Evolutionary conservation across 345 rosid genomes (phyloP).

Genomic region (Erucastrum elatum): DNA sequence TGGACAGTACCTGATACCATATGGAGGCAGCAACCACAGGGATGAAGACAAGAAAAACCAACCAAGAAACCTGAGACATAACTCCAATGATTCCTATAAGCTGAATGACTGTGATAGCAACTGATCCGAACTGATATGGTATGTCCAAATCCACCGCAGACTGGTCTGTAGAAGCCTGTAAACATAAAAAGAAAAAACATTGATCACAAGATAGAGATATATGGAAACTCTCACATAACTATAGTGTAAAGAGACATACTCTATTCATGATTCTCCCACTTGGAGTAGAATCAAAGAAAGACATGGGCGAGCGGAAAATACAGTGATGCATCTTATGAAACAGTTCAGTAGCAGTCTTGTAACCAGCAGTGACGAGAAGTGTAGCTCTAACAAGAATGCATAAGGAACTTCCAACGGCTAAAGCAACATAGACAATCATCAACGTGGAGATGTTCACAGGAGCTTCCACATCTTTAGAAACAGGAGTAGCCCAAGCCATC

Average conservation of each 20-base stretch:
- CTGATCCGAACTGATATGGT: constrained; percentile 46
- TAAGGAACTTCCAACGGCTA: constrained; percentile 63
- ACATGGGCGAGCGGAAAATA: constrained; percentile 77
- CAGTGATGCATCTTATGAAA: constrained; percentile 65
- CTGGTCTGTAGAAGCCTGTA: constrained; percentile 86
- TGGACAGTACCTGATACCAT: constrained; percentile 74
- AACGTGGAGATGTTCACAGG: constrained; percentile 49
- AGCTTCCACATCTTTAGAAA: constrained; percentile 56
- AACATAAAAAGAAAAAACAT: neutral
- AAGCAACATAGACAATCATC: constrained; percentile 54
- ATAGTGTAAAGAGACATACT: constrained; percentile 40
- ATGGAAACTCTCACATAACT: neutral
- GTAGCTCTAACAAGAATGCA: constrained; percentile 54
- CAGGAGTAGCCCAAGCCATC: constrained; percentile 87
- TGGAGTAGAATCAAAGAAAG: constrained; percentile 81
- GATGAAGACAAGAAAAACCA: constrained; percentile 66
- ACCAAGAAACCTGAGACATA: constrained; percentile 86
- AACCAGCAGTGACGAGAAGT: constrained; percentile 60
- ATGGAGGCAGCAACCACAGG: constrained; percentile 62
- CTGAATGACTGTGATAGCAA: constrained; percentile 55
- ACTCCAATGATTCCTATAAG: constrained; percentile 68
- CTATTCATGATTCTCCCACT: constrained; percentile 72
- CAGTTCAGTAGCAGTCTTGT: constrained; percentile 66
- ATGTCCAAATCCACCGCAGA: constrained; percentile 58
- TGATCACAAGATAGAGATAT: neutral